These are phyloP conservation scores for Alloteropsis semialata DNA, from an alignment of 176 grass and related monocot species.

Conservation along the genomic window DNA sequence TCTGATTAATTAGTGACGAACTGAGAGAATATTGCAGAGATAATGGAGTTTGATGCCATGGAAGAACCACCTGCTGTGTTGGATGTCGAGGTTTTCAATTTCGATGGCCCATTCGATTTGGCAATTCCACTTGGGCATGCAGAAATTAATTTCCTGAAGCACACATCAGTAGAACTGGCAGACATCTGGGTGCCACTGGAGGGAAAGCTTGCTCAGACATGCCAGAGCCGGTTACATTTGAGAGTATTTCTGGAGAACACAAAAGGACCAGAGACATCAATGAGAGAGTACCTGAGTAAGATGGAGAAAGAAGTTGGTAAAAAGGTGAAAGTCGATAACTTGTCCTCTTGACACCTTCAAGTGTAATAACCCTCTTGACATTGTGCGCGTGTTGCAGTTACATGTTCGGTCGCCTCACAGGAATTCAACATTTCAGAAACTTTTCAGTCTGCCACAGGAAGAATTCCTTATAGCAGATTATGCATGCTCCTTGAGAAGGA, in stretches of 20 bases:
- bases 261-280: constrained; percentile 57
- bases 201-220: constrained; percentile 66
- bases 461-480: constrained; percentile 97
- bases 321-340: constrained; percentile 48
- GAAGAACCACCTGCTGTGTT: constrained; percentile 80
- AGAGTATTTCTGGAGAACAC: constrained; percentile 88
- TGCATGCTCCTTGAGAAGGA: constrained; percentile 76
- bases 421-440: constrained; percentile 80
- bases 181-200: constrained; percentile 82
- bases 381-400: constrained; percentile 37
- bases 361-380: constrained; percentile 7
- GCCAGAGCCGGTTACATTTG: constrained; percentile 64
- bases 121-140: constrained; percentile 68
- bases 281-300: constrained; percentile 71
- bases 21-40: constrained; percentile 43
- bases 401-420: constrained; percentile 63
- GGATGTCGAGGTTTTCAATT: constrained; percentile 80
- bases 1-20: constrained; percentile 18
- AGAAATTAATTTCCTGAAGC: constrained; percentile 86
- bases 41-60: constrained; percentile 90
- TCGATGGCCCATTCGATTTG: constrained; percentile 77
- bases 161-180: constrained; percentile 54
- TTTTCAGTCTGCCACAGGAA: constrained; percentile 69
- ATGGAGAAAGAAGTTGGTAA: constrained; percentile 95
- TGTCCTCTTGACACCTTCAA: background rate